phyloP scores from a whole-genome alignment of 129 eudicot species.

The Artemisia tridentata region DNA sequence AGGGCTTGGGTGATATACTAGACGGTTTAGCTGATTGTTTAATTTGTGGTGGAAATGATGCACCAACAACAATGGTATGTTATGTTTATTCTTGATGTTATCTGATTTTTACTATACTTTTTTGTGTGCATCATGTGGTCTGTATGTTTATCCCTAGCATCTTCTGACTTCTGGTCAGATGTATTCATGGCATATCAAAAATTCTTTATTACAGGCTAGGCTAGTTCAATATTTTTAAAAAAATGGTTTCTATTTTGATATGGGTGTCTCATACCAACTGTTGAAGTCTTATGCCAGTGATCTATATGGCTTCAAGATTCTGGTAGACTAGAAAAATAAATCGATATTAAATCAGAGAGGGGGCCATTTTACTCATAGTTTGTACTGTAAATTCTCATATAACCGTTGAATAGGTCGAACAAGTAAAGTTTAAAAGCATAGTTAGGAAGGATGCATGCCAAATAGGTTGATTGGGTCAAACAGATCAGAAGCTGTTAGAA shows the following conservation, averaged over 20 bases:
- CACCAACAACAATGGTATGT: constrained; percentile 45
- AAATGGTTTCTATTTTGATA: background rate
- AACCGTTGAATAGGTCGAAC: too few species aligned
- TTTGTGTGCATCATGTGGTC: background rate
- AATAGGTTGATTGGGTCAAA: too few species aligned
- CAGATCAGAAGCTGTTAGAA: too few species aligned
- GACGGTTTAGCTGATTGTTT: constrained; percentile 77
- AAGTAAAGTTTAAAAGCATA: too few species aligned
- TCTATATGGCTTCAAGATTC: background rate
- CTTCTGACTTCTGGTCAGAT: background rate
- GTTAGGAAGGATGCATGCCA: too few species aligned
- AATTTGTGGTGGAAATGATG: constrained; percentile 45
- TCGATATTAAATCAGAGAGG: background rate
- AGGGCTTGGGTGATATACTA: constrained; percentile 46
- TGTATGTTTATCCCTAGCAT: background rate
- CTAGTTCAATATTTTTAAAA: background rate
- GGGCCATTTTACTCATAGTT: too few species aligned
- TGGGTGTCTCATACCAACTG: background rate
- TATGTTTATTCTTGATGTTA: background rate
- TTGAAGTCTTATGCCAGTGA: background rate
- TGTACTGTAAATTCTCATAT: too few species aligned
- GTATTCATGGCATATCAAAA: background rate
- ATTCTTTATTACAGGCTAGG: background rate
- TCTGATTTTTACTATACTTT: background rate
- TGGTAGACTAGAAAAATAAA: background rate